phyloP scores from a whole-genome alignment of 2,329 filamentous ascomycete species.

The Penicillium sp. region DNA sequence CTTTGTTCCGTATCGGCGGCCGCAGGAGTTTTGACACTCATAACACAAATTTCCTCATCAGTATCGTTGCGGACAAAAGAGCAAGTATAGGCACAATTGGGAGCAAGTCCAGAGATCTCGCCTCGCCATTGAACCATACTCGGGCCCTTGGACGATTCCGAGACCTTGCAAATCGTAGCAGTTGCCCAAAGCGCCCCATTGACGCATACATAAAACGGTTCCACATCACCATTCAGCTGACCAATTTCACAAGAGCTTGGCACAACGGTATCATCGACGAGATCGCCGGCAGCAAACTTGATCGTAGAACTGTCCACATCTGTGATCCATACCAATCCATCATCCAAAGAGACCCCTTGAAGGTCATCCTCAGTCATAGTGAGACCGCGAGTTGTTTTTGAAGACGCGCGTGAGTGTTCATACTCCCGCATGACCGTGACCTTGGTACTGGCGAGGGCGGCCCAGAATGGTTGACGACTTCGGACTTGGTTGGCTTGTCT shows the following conservation, averaged over 20 bases:
- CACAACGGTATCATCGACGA: slow-evolving; percentile 39
- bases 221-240: slow-evolving; percentile 41
- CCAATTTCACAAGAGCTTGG: slow-evolving; percentile 35
- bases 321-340: slow-evolving; percentile 53
- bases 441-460: slow-evolving; percentile 92
- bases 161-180: slow-evolving; percentile 56
- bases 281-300: slow-evolving; percentile 52
- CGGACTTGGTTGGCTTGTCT: slow-evolving; percentile 91
- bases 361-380: slow-evolving; percentile 49
- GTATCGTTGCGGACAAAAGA: slow-evolving; percentile 64
- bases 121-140: slow-evolving; percentile 59
- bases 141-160: slow-evolving; percentile 49
- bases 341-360: slow-evolving; percentile 45
- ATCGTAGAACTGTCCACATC: slow-evolving; percentile 52
- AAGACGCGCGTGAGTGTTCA: slow-evolving; percentile 68
- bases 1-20: slow-evolving; percentile 63
- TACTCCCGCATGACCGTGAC: slow-evolving; percentile 94
- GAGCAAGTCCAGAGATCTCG: slow-evolving; percentile 67
- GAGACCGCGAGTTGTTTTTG: slow-evolving; percentile 43
- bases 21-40: slow-evolving; percentile 66
- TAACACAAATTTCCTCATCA: slow-evolving; percentile 61
- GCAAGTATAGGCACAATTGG: slow-evolving; percentile 67
- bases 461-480: slow-evolving; percentile 91
- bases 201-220: slow-evolving; percentile 68
- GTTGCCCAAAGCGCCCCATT: slow-evolving; percentile 70